A percentile compares a stretch with the other conserved stretches of the same genome.
Conservation (phyloP, 73 alveolate species). For the Effrenium voratum region DNA sequence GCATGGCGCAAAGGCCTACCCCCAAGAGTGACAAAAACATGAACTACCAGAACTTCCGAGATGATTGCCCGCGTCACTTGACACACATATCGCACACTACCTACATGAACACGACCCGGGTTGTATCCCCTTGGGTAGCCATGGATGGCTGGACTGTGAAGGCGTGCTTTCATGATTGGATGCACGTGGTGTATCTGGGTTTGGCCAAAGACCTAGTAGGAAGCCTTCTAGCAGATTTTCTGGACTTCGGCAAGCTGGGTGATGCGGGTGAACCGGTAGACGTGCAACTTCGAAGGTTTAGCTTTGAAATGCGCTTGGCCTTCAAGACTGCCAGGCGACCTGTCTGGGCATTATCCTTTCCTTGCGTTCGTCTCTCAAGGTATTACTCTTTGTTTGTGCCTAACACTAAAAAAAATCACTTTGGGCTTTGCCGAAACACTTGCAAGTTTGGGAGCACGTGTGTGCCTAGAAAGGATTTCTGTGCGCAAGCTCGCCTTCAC, state of each 20-base stretch:
- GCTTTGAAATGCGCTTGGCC: neutral
- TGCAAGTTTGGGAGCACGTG: too few relatives aligned
- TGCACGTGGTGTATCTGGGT: constrained; percentile 29
- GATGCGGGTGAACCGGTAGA: neutral
- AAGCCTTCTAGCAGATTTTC: neutral
- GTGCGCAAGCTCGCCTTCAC: constrained; percentile 23
- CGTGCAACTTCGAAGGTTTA: neutral
- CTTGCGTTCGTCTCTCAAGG: neutral
- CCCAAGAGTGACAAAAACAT: neutral
- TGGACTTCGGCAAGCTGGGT: constrained; percentile 1
- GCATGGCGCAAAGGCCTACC: neutral
- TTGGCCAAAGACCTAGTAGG: neutral
- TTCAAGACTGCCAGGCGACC: neutral
- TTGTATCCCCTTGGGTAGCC: neutral
- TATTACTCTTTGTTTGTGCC: too few relatives aligned
- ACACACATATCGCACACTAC: neutral
- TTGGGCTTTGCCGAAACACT: too few relatives aligned
- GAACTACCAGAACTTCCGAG: constrained; percentile 5
- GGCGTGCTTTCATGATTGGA: neutral
- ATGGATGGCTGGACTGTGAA: constrained; percentile 17
- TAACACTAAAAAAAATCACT: too few relatives aligned
- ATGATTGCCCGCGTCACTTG: neutral
- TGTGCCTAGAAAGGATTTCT: neutral
- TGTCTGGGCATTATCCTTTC: too few relatives aligned
- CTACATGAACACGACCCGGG: neutral